A percentile compares a stretch with the other conserved stretches of the same genome.
Evolutionary conservation across 2,329 filamentous ascomycete genomes (phyloP).

Genomic region (Fusarium sp.): DNA sequence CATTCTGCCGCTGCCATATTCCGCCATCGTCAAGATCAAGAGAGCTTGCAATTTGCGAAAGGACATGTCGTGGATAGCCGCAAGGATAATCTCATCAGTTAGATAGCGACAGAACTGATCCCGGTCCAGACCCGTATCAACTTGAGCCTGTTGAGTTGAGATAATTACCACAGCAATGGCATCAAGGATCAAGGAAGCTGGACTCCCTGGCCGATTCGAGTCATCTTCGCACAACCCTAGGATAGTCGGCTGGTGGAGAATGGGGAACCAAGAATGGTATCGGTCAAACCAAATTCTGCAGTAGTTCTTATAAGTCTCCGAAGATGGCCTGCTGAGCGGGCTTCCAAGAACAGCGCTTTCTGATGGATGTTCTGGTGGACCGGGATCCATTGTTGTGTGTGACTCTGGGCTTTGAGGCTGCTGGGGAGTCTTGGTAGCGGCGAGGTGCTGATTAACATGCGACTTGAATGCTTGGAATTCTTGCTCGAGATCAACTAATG

Average conservation of each 20-base stretch:
- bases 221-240: not conserved
- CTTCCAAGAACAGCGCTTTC: not conserved
- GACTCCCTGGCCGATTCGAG: not conserved
- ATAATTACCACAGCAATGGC: constrained; percentile 10
- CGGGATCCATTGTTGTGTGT: not conserved
- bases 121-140: not conserved
- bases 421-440: not conserved
- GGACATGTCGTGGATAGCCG: constrained; percentile 1
- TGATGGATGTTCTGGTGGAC: not conserved
- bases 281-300: constrained; percentile 17
- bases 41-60: constrained; percentile 11
- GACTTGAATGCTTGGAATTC: constrained; percentile 9
- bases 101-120: not conserved
- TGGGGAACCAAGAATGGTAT: constrained; percentile 17
- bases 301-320: not conserved
- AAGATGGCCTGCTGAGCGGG: not conserved
- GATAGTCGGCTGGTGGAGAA: constrained; percentile 15
- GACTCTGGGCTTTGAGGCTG: not conserved
- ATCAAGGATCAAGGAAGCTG: constrained; percentile 2
- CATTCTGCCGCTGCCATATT: constrained; percentile 11
- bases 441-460: constrained; percentile 1
- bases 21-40: constrained; percentile 5
- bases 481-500: not conserved
- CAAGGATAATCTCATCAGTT: not conserved
- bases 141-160: not conserved